Conservation (phyloP, 2,329 filamentous ascomycete species). For the Hymenoscyphus salicellus region DNA sequence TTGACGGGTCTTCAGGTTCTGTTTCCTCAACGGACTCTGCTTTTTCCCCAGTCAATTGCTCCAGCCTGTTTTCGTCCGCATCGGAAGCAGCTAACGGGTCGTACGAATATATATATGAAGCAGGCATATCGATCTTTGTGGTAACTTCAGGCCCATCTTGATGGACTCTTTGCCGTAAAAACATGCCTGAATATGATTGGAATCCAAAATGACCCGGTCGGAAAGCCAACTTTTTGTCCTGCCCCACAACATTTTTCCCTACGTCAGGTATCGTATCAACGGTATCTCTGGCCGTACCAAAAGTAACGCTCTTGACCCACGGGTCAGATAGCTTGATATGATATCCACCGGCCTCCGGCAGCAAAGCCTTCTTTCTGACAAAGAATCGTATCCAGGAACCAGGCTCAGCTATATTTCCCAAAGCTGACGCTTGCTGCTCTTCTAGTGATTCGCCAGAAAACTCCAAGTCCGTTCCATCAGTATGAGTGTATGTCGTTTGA, state of each 20-base stretch:
- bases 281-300: conserved; percentile 33
- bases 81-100: background rate
- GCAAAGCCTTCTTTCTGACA: conserved; percentile 20
- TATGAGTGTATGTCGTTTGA: conserved; percentile 51
- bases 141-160: conserved; percentile 6
- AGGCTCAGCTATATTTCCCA: conserved; percentile 57
- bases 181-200: conserved; percentile 59
- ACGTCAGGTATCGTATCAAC: conserved; percentile 25
- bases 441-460: conserved; percentile 39
- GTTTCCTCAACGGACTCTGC: too few relatives aligned
- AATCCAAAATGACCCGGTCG: conserved; percentile 55
- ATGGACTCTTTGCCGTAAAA: conserved; percentile 35
- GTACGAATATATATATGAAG: conserved; percentile 33
- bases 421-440: conserved; percentile 36
- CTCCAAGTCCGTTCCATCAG: conserved; percentile 52
- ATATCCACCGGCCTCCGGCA: background rate
- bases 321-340: background rate
- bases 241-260: conserved; percentile 14
- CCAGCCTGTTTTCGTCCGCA: too few relatives aligned
- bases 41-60: too few relatives aligned
- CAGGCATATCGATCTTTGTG: conserved; percentile 49
- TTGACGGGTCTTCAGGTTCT: too few relatives aligned
- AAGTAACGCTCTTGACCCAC: conserved; percentile 22
- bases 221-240: background rate
- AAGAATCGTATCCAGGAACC: conserved; percentile 69